Percentiles rank a stretch among this genome's conserved stretches.
Conservation (phyloP, 306 rosid genomes). For the Potentilla sterilis region DNA sequence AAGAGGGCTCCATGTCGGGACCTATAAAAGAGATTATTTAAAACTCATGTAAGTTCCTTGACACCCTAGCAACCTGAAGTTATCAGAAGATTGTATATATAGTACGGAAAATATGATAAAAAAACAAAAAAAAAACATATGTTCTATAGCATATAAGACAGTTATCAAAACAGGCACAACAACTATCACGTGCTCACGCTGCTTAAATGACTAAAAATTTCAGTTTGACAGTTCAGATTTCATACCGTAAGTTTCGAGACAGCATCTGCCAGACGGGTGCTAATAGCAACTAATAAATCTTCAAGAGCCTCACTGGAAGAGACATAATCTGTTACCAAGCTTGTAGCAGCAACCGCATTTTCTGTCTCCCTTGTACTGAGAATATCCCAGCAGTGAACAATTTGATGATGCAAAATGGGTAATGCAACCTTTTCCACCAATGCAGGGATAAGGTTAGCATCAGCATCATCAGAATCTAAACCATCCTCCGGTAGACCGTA, state of each 20-base stretch:
- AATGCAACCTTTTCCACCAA: slow-evolving; percentile 93
- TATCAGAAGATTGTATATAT: background rate
- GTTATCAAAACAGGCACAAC: background rate
- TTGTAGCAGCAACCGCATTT: slow-evolving; percentile 73
- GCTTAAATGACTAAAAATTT: slow-evolving; percentile 1
- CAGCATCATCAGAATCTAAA: slow-evolving; percentile 62
- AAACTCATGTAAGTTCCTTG: background rate
- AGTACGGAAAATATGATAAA: background rate
- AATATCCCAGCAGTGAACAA: slow-evolving; percentile 89
- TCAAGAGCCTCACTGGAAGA: slow-evolving; percentile 82
- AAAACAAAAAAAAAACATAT: slow-evolving; percentile 7
- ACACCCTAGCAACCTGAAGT: slow-evolving; percentile 13
- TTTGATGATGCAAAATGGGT: slow-evolving; percentile 80
- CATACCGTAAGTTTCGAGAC: slow-evolving; percentile 69
- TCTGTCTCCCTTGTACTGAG: slow-evolving; percentile 72
- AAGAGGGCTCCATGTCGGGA: slow-evolving; percentile 84
- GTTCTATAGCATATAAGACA: background rate
- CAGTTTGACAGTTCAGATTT: slow-evolving; percentile 5
- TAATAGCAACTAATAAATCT: slow-evolving; percentile 66
- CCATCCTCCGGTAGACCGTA: slow-evolving; percentile 74
- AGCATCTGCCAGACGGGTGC: slow-evolving; percentile 74
- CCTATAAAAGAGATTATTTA: slow-evolving; percentile 41
- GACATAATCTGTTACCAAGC: slow-evolving; percentile 76
- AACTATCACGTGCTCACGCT: background rate
- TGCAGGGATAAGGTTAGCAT: slow-evolving; percentile 84